phyloP scores from a whole-genome alignment of 176 grass and related monocot genomes.

The Eragrostis nindensis region DNA sequence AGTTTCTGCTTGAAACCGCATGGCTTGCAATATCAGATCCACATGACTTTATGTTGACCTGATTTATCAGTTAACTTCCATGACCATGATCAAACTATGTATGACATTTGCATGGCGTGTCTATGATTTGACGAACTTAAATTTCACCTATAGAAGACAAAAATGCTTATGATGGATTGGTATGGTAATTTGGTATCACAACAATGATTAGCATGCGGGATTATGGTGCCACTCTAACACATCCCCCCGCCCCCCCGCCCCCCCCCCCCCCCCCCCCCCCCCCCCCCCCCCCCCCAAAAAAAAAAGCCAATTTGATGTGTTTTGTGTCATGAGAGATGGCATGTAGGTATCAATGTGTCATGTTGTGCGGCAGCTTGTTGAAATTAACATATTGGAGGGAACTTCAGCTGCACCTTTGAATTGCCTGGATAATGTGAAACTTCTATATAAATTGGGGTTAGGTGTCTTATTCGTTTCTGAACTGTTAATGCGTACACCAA shows the following conservation, averaged over 20 bases:
- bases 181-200: background rate
- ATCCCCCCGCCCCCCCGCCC: no score
- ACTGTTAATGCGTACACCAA: background rate
- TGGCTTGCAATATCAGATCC: no score
- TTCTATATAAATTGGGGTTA: background rate
- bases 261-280: no score
- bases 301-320: constrained; percentile 31
- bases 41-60: no score
- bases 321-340: background rate
- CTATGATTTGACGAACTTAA: background rate
- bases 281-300: no score
- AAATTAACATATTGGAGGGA: background rate
- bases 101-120: background rate
- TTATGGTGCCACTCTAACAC: background rate
- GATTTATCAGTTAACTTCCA: constrained; percentile 21
- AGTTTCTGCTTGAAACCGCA: background rate
- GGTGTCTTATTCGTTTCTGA: background rate
- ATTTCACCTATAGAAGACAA: constrained; percentile 8
- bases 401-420: background rate
- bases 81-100: constrained; percentile 19
- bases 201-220: background rate
- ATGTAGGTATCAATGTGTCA: constrained; percentile 1
- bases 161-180: background rate
- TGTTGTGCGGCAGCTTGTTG: background rate
- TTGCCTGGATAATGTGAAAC: background rate